Evolutionary conservation across 106 monocot genomes (phyloP), one percentile per base, ranked within the genome.

Genomic region (Triglochin maritima): DNA sequence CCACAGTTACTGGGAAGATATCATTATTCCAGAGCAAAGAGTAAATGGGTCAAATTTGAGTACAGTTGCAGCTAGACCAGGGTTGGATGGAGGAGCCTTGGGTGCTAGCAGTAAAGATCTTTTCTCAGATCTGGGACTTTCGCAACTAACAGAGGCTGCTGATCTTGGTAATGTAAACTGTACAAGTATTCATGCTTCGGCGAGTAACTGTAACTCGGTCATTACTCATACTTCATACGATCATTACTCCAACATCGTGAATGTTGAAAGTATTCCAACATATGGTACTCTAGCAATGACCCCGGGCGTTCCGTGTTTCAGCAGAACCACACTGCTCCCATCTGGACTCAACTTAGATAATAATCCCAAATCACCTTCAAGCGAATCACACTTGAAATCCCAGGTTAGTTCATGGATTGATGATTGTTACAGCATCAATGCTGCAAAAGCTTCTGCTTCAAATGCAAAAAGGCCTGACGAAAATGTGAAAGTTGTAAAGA

Each of bases 361-460:
- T 7, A 54, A 66, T 41, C 65, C 63, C 11, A 62, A 55, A 68
- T 71, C 45, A 65, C 52, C 81, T 68, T 54, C 59, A 9, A 73
- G 47, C 2, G 62, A 77, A 47, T 13, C 45, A 14, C 42, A 45
- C 16, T 5, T 42, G 43, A 67, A 65, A 57, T 68, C 79, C 4
- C 57, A 66, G 44, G 42, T 62, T 14, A 63, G 44, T 77, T 60
- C 80, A n/a, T 81, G 71, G 76, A 74, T 83, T 63, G 83, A 77
- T 58, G 87, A 83, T 58, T 61, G 79, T 74, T 66, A 77, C 67
- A 81, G 82, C 64, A 76, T 80, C 71, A 85, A 85, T 74, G 77
- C 70, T 64, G 81, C 70, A 16, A 76, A 64, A 63, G 51, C 64
- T 50, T 52, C 60, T 17, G 67, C 70, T 13, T 78, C 64, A 12